A percentile compares a stretch with the other conserved stretches of the same genome.
Evolutionary conservation across 768 basidiomycete genomes (phyloP).

Genomic region (Phanerochaete sordida): DNA sequence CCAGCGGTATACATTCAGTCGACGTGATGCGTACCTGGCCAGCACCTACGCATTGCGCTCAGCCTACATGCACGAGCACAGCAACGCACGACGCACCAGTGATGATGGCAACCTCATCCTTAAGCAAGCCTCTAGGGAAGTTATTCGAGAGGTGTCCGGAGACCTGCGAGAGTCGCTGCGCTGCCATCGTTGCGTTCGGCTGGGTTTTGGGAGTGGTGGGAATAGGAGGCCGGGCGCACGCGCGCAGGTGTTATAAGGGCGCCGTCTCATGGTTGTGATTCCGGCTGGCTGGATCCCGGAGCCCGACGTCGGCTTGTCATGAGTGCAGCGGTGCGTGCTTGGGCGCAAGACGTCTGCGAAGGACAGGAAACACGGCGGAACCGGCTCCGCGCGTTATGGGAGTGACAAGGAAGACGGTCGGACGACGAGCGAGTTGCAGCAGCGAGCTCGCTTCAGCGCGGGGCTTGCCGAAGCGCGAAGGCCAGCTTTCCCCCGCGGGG

Average conservation of each 20-base stretch:
- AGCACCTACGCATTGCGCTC: constrained; percentile 45
- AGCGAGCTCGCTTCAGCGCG: too few species aligned
- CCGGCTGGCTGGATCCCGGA: not conserved
- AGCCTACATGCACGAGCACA: not conserved
- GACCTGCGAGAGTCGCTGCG: constrained; percentile 54
- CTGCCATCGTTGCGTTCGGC: constrained; percentile 22
- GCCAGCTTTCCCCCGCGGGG: too few species aligned
- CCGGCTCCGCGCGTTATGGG: too few species aligned
- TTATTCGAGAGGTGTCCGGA: constrained; percentile 62
- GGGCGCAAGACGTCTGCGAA: too few species aligned
- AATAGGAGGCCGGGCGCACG: not conserved
- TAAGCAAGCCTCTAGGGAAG: constrained; percentile 53
- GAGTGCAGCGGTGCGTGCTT: too few species aligned
- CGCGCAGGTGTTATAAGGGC: not conserved
- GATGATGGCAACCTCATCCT: constrained; percentile 80
- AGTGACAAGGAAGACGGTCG: too few species aligned
- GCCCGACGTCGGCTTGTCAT: not conserved
- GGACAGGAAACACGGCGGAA: too few species aligned
- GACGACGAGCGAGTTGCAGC: too few species aligned
- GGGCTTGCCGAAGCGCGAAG: too few species aligned
- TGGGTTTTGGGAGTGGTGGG: not conserved
- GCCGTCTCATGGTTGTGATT: not conserved
- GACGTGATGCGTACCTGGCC: constrained; percentile 51
- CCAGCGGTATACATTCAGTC: not conserved
- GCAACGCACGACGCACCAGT: constrained; percentile 53